Base-by-base conservation (phyloP, 495 filamentous ascomycete genomes). In the Aspergillus egyptiacus region DNA sequence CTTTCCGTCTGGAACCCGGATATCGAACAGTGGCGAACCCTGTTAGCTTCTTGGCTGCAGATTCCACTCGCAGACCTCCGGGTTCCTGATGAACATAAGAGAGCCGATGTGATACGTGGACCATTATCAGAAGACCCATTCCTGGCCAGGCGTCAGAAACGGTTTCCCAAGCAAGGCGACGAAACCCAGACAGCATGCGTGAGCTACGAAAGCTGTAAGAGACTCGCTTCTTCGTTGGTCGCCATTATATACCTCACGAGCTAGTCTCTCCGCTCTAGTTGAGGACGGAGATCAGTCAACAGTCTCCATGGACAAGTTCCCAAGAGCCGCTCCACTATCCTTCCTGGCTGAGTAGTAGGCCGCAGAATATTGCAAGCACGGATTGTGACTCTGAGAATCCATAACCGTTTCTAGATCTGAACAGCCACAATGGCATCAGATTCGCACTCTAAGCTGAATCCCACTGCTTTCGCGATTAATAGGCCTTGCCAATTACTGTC, bases 1-100 rank as follows among this genome's bases (percentile, higher is more conserved):
- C 37, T 54, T 2, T 31, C 10, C 3, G 37, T 54, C 6, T 54
- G 51, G 51, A n/a, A 34, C 13, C 51, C 51, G 1, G 40, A 14
- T 11, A 25, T 23, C 9, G 23, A 39, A n/a, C 32, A 54, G 14
- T 54, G 51, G 51, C 6, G 17, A 14, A 14, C 1, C n/a, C n/a
- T 36, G n/a, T 6, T 14, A 18, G 33, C 33, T 10, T 6, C 13
- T 36, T 36, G 33, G 33, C 33, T 36, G 17, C 33, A 36, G 33
- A 36, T 36, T 15, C 33, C 33, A 6, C n/a, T 36, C 6, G n/a
- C n/a, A 9, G 33, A 36, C n/a, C 33, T 36, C 17, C 13, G 3
- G n/a, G n/a, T 36, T 6, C 33, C 33, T 1, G 33, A 36, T 15
- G 17, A 18, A 7, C 15, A 10, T 14, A 36, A 36, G 33, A 7